Base-by-base conservation (phyloP, 768 basidiomycete genomes). In the Trametes gibbosa region DNA sequence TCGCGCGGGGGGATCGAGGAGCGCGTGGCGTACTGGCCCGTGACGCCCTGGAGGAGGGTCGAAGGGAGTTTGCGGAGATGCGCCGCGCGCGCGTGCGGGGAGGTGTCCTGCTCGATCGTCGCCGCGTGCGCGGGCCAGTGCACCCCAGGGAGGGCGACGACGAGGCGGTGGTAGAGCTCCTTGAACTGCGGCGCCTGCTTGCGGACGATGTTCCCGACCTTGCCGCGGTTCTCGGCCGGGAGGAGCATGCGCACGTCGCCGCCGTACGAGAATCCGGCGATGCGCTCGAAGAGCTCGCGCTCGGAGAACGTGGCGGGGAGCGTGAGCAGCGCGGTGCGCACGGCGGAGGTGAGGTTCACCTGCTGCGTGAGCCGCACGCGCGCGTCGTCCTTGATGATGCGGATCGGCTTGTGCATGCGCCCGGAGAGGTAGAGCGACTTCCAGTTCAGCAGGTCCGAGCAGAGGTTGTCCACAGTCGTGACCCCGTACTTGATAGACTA, bases 401-500 rank as follows among this genome's bases (percentile, higher is more conserved):
- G 85, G 48, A 95, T 83, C 0, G 97, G 97, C 74, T 99, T 99
- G 75, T 98, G 97, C 86, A 98, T 93, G 34, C 97, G 83, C 0
- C 97, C 97, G 0, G 95, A 90, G 40, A 96, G 84, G 73, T 99
- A 99, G 3, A 98, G 81, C 23, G 93, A 83, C 42, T 86, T 82
- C 97, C 97, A 99, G 68, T 93, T 90, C 53, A 95, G 81, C 25
- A 98, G 78, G 69, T 99, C 97, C 0, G 86, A 82, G 65, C 91
- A 94, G 27, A 99, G 82, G 59, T 86, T 87, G 67, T 95, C 92
- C 9, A 96, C 83, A 0, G 93, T 93, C 34, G 95, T 95, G 25
- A 97, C 86, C 14, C 97, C 97, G 70, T 99, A 99, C 76, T 99
- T 99, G 75, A 98, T 92, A 52, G 79, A 88, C 92, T 97, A 68